Base-by-base conservation (phyloP, 257 asterid species). In the Echites panduratus region DNA sequence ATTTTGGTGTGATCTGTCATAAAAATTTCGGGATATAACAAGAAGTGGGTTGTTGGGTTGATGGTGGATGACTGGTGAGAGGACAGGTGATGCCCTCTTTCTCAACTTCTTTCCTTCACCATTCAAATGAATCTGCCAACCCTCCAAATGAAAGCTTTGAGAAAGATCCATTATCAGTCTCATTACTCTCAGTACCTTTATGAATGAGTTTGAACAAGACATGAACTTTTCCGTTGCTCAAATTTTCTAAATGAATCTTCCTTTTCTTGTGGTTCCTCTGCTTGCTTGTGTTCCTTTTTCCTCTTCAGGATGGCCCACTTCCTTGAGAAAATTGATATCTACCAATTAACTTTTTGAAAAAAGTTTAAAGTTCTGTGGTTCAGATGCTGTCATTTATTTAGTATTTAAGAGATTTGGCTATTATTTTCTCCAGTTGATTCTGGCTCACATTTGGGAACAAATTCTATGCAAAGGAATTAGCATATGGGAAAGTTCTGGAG, bases 41-140 rank as follows among this genome's bases (percentile, higher is more conserved):
- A 57, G 56, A 7, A 45, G 12, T 20, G 7, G 27, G 29, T 19
- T 52, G 5, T 5, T 66, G 22, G 22, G 12, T 9, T 44, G 50
- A 66, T 12, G 40, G 38, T 66, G 71, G 50, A 44, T n/a, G 8
- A 41, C 32, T 20, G 9, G 49, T 49, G 35, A 12, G 70, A 66
- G 49, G 16, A 45, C 40, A 3, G 62, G 45, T 66, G n/a, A 27
- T 43, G 26, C 24, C 20, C 22, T 44, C 11, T 66, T 8, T 8
- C 61, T 17, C 29, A 7, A 16, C 16, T 69, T 69, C 59, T 69
- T 16, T 69, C 73, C 62, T 69, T 35, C 8, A 69, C 48, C 26
- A 16, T 17, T 63, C 68, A 32, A 32, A 63, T 63, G 26, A 63
- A 63, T 35, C 6, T 7, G 24, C 41, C 32, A 3, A 17, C 66